These are phyloP conservation scores for Isabelozyma pseudorhagii DNA, from an alignment of 805 yeast species.

Conservation along the genomic window DNA sequence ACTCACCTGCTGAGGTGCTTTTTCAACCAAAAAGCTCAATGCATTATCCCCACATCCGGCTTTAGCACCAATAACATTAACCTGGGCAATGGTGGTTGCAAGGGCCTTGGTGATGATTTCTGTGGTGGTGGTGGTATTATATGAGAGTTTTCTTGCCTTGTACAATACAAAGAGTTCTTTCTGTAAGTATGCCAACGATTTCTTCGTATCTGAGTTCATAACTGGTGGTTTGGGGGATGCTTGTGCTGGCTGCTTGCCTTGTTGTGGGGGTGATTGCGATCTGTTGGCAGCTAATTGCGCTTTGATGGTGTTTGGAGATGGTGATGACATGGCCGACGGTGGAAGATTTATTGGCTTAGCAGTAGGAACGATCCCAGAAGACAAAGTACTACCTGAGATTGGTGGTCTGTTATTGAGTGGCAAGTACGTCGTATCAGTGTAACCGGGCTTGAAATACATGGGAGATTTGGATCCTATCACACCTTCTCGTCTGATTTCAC, in stretches of 20 bases:
- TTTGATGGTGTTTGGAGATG: slow-evolving; percentile 26
- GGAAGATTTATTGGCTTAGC: neutral
- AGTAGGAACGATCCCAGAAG: neutral
- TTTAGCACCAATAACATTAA: slow-evolving; percentile 81
- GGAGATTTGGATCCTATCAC: slow-evolving; percentile 25
- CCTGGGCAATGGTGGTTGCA: slow-evolving; percentile 90
- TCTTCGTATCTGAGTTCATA: slow-evolving; percentile 59
- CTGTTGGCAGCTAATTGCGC: slow-evolving; percentile 49
- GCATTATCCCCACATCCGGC: slow-evolving; percentile 81
- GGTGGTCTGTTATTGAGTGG: neutral
- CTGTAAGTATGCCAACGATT: slow-evolving; percentile 78
- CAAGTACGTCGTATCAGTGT: slow-evolving; percentile 5
- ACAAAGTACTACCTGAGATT: neutral
- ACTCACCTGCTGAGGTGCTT: slow-evolving; percentile 77
- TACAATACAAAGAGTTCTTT: slow-evolving; percentile 80
- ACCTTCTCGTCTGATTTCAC: slow-evolving; percentile 37
- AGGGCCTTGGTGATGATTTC: slow-evolving; percentile 84
- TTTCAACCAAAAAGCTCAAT: slow-evolving; percentile 70
- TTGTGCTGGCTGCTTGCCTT: slow-evolving; percentile 14
- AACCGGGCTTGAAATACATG: slow-evolving; percentile 29
- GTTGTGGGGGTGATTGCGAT: slow-evolving; percentile 19
- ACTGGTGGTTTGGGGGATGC: slow-evolving; percentile 16
- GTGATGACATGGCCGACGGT: neutral
- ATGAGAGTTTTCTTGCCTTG: slow-evolving; percentile 65
- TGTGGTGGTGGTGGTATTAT: slow-evolving; percentile 79